Conservation (phyloP, 1,284 basidiomycete species). For the Takashimella koratensis region DNA sequence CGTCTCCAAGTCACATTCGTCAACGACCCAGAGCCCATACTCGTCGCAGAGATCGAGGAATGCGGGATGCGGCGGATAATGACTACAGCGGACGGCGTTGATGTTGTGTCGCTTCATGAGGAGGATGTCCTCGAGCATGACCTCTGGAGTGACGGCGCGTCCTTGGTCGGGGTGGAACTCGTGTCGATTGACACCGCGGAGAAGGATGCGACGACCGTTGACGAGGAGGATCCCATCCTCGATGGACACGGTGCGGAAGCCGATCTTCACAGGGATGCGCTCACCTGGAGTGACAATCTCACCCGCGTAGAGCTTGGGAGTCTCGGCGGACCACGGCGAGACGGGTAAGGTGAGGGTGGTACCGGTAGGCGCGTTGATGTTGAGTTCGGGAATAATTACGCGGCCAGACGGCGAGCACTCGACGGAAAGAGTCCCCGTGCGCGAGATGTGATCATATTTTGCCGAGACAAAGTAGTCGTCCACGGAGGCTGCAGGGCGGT, state of each 20-base stretch:
- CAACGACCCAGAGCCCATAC: conserved; percentile 17
- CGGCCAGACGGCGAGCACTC: conserved; percentile 14
- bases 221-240: conserved; percentile 8
- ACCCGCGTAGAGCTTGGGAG: conserved; percentile 13
- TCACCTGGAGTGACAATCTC: conserved; percentile 6
- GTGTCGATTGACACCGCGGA: conserved; percentile 16
- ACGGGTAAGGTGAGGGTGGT: conserved; percentile 3
- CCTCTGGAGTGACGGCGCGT: conserved; percentile 3
- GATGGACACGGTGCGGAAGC: conserved; percentile 12
- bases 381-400: conserved; percentile 19
- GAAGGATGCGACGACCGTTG: conserved; percentile 10
- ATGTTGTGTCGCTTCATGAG: conserved; percentile 16
- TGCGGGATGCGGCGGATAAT: conserved; percentile 13
- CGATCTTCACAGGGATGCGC: conserved; percentile 5
- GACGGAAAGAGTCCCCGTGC: conserved; percentile 17
- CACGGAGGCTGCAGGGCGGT: conserved; percentile 15
- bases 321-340: conserved; percentile 25
- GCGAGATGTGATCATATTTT: conserved; percentile 12
- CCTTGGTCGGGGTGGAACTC: conserved; percentile 11
- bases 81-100: conserved; percentile 12
- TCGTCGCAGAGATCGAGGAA: conserved; percentile 16
- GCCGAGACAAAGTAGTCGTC: conserved; percentile 21
- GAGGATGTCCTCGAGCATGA: conserved; percentile 13
- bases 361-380: conserved; percentile 15
- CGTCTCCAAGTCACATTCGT: conserved; percentile 16